phyloP scores from a whole-genome alignment of 331 rosid species.

The Telfairia occidentalis region DNA sequence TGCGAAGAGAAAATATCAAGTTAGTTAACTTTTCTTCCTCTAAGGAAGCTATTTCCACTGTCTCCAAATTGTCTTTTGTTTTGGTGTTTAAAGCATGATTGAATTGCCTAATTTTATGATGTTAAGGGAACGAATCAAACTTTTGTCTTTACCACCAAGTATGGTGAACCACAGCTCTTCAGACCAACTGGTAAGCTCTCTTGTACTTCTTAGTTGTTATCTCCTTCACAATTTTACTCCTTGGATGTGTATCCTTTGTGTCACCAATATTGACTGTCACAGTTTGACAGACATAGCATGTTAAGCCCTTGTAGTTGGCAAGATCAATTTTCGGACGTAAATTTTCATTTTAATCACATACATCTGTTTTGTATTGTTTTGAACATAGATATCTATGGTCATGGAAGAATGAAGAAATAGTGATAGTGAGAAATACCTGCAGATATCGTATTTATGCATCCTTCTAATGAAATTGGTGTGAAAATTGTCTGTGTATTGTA shows the following conservation, averaged over 20 bases:
- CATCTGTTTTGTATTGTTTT: not conserved
- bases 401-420: not conserved
- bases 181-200: constrained; percentile 74
- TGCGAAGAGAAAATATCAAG: constrained; percentile 59
- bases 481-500: not conserved
- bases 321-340: not conserved
- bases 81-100: not conserved
- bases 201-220: constrained; percentile 4
- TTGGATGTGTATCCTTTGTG: not conserved
- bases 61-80: not conserved
- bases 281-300: not conserved
- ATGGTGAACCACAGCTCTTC: constrained; percentile 80
- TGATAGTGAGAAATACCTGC: not conserved
- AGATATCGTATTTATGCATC: not conserved
- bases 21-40: constrained; percentile 4
- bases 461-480: not conserved
- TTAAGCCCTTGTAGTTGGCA: not conserved
- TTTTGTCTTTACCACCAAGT: constrained; percentile 81
- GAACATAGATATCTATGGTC: not conserved
- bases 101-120: not conserved
- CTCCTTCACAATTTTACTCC: not conserved
- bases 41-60: not conserved
- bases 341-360: not conserved
- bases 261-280: not conserved
- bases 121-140: constrained; percentile 80